Conservation (phyloP, 768 basidiomycete genomes). For the Termitomyces heimii region DNA sequence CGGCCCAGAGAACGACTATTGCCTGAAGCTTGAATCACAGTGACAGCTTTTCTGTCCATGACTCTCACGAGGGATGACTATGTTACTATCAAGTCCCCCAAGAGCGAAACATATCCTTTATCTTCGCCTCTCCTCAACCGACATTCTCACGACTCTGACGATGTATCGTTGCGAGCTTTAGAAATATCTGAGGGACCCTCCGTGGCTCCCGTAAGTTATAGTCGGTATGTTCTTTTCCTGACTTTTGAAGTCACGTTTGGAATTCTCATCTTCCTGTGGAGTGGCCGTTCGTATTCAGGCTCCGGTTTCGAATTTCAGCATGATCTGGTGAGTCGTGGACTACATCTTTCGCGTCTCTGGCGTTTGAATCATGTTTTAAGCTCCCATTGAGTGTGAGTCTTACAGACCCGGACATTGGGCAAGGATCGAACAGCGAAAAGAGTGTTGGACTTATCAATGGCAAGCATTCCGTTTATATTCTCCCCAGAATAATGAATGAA, state of each 20-base stretch:
- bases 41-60: slow-evolving; percentile 24
- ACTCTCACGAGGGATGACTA: slow-evolving; percentile 34
- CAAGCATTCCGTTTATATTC: slow-evolving; percentile 22
- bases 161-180: slow-evolving; percentile 68
- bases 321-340: slow-evolving; percentile 38
- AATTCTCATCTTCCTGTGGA: slow-evolving; percentile 10
- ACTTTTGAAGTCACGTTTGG: not conserved
- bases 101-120: slow-evolving; percentile 28
- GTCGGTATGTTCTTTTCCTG: slow-evolving; percentile 23
- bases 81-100: slow-evolving; percentile 39
- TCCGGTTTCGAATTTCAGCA: slow-evolving; percentile 76
- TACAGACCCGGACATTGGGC: slow-evolving; percentile 56
- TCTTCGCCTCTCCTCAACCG: slow-evolving; percentile 29
- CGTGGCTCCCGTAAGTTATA: slow-evolving; percentile 22
- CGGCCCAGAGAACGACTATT: not conserved
- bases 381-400: slow-evolving; percentile 74
- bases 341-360: not conserved
- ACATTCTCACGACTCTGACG: slow-evolving; percentile 53
- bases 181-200: slow-evolving; percentile 67
- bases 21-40: not conserved
- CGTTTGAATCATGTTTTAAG: slow-evolving; percentile 11
- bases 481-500: not conserved
- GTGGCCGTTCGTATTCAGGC: slow-evolving; percentile 60
- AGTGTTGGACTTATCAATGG: slow-evolving; percentile 75
- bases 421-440: slow-evolving; percentile 54